Base-by-base conservation (phyloP, 2,329 filamentous ascomycete species). In the Capronia epimyces region DNA sequence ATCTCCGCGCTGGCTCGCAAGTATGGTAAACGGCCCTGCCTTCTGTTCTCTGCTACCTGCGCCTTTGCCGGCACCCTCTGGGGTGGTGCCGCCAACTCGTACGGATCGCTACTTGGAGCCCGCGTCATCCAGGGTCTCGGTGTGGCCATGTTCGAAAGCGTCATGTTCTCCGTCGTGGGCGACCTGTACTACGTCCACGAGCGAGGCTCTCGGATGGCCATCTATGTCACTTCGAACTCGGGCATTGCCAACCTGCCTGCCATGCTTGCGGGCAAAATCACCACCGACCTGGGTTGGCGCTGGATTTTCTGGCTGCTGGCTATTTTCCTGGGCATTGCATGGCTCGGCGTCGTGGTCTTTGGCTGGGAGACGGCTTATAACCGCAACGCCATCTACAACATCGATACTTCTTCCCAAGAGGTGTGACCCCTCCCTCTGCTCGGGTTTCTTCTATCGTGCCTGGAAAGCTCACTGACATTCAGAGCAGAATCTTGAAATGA, bases 161-260 rank as follows among this genome's bases (percentile, higher is more conserved):
- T 57, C 21, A 54, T 46, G 6, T 50, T 47, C 5, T 50, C 54
- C 7, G 77, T 74, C 1, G 68, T 73, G 29, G 68, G 65, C 1
- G 71, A 74, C 51, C 50, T 74, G 12, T 74, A 68, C 58, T 74
- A 72, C 48, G 68, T 74, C 12, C 71, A 74, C 56, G 66, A 73
- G 55, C 65, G 71, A 27, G 71, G 64, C 3, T 66, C 67, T 7
- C 64, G 67, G 4, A 64, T 71, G 20, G 64, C 67, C 5, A 63
- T 67, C 20, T 72, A 27, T 10, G 67, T 50, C 20, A 45, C 18
- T 16, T 18, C 29, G 25, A 22, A 49, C 12, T 31, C 18, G 20
- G 24, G 24, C 6, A 12, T 49, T 21, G 24, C 39, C 36, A 43
- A 43, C 18, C 24, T 49, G 13, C 47, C 47, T 16, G 27, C 47